A percentile compares a stretch with the other conserved stretches of the same genome.
These are phyloP conservation scores for Xerocomus brunneocitrinus DNA, from an alignment of 768 basidiomycete genomes.

Conservation along the genomic window DNA sequence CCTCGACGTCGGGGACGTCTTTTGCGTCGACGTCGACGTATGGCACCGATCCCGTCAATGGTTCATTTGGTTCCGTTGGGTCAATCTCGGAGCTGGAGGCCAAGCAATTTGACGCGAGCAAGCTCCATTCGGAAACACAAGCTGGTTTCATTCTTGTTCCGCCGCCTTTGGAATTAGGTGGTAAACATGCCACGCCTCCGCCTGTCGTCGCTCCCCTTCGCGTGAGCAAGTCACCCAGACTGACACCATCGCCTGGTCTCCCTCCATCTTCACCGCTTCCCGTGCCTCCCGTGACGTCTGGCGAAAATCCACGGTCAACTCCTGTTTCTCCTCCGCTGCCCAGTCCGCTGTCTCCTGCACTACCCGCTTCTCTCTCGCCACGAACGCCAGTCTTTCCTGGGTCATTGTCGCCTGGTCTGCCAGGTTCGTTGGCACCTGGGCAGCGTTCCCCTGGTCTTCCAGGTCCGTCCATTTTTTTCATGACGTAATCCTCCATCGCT, in stretches of 20 bases:
- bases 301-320: slow-evolving; percentile 3
- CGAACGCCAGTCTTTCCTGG: slow-evolving; percentile 7
- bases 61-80: slow-evolving; percentile 15
- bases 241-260: slow-evolving; percentile 13
- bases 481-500: slow-evolving; percentile 7
- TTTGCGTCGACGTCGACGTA: slow-evolving; percentile 17
- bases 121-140: neutral
- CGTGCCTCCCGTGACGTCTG: neutral
- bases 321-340: slow-evolving; percentile 6
- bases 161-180: slow-evolving; percentile 21
- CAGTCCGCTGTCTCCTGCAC: slow-evolving; percentile 5
- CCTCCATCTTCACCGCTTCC: slow-evolving; percentile 17
- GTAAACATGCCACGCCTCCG: neutral
- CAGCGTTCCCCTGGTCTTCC: slow-evolving; percentile 21
- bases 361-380: slow-evolving; percentile 5
- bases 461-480: slow-evolving; percentile 16
- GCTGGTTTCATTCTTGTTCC: slow-evolving; percentile 22
- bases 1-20: slow-evolving; percentile 11
- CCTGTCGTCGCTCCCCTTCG: slow-evolving; percentile 16
- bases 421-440: slow-evolving; percentile 18
- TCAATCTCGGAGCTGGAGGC: slow-evolving; percentile 20
- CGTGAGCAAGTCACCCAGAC: slow-evolving; percentile 24
- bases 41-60: slow-evolving; percentile 5
- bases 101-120: slow-evolving; percentile 5
- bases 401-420: slow-evolving; percentile 17